A percentile compares a stretch with the other conserved stretches of the same genome.
Evolutionary conservation across 768 basidiomycete species (phyloP).

Genomic region (Hericium rajendrae): DNA sequence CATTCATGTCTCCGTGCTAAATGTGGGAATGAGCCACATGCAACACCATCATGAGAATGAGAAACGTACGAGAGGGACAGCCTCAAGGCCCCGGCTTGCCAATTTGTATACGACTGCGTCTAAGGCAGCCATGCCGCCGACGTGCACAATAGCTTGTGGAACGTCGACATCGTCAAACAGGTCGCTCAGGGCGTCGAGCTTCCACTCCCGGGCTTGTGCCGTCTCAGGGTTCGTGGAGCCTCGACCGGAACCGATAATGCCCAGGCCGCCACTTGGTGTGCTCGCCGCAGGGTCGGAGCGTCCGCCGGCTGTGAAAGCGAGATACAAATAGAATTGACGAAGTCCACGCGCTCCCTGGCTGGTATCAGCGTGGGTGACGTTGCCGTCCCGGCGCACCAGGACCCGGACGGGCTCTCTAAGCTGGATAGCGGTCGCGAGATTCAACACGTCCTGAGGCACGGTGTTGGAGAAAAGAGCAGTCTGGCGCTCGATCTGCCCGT

Average conservation of each 20-base stretch:
- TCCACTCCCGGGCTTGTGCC: constrained; percentile 86
- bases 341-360: constrained; percentile 72
- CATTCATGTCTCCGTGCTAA: constrained; percentile 93
- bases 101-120: constrained; percentile 89
- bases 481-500: constrained; percentile 61
- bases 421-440: constrained; percentile 87
- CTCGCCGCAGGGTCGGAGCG: constrained; percentile 44
- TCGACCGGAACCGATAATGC: constrained; percentile 92
- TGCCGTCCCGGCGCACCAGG: constrained; percentile 88
- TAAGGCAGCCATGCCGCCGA: constrained; percentile 78
- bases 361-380: constrained; percentile 61
- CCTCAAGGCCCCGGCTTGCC: constrained; percentile 76
- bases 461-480: constrained; percentile 97
- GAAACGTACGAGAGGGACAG: constrained; percentile 69
- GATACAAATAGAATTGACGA: constrained; percentile 93
- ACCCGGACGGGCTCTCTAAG: constrained; percentile 95
- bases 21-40: background rate
- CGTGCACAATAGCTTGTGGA: constrained; percentile 74
- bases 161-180: constrained; percentile 83
- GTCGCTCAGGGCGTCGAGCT: constrained; percentile 85
- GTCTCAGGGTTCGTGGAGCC: constrained; percentile 74
- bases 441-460: constrained; percentile 94
- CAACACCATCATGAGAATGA: background rate
- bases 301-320: constrained; percentile 86
- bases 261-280: constrained; percentile 50